Conservation (phyloP, 192 early-diverging fungal genomes). For the Umbelopsis isabellina region DNA sequence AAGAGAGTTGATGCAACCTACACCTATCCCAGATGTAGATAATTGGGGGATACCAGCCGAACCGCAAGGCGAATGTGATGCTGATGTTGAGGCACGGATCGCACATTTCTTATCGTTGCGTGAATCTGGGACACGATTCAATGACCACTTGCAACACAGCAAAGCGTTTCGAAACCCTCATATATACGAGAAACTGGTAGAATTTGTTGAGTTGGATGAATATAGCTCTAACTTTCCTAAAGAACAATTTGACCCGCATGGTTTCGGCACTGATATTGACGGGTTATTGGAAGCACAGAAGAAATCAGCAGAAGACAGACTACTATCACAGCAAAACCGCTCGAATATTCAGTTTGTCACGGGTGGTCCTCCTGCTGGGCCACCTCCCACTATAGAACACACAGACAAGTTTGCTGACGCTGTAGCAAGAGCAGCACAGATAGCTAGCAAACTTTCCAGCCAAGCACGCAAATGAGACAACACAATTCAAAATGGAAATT, state of each 20-base stretch:
- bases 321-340: conserved; percentile 33
- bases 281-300: conserved; percentile 54
- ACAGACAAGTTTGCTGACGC: conserved; percentile 10
- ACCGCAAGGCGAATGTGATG: conserved; percentile 59
- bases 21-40: conserved; percentile 51
- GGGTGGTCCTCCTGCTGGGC: neutral
- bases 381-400: conserved; percentile 9
- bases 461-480: neutral
- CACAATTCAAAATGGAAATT: neutral
- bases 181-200: conserved; percentile 87
- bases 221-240: conserved; percentile 76
- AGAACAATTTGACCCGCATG: conserved; percentile 73
- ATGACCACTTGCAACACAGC: conserved; percentile 78
- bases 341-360: conserved; percentile 22
- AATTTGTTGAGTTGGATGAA: conserved; percentile 82
- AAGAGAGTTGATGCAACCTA: conserved; percentile 40
- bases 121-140: conserved; percentile 74
- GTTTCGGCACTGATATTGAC: conserved; percentile 60
- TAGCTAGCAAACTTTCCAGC: conserved; percentile 4
- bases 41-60: conserved; percentile 64
- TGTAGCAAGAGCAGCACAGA: neutral
- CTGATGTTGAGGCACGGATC: conserved; percentile 74
- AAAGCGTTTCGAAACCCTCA: conserved; percentile 92
- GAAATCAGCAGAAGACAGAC: conserved; percentile 45
- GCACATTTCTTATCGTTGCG: conserved; percentile 71